Percentiles rank a stretch among this genome's conserved stretches.
phyloP scores from a whole-genome alignment of 2,329 filamentous ascomycete species.

The Aspergillus sp. region DNA sequence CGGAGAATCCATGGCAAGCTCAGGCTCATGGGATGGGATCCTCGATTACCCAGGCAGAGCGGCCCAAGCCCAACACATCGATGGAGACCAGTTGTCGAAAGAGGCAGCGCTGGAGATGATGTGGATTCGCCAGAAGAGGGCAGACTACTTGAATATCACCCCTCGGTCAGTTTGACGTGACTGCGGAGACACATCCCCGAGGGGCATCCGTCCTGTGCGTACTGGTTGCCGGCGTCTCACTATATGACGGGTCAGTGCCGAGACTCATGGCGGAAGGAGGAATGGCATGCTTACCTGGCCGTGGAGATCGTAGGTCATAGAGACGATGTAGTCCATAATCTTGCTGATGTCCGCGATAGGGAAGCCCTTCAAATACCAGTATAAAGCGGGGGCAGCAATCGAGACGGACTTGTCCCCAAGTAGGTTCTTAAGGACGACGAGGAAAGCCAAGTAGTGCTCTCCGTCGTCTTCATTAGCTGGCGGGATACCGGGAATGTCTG shows the following conservation, averaged over 20 bases:
- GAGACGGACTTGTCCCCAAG: conserved; percentile 15
- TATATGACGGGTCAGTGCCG: conserved; percentile 3
- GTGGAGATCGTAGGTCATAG: conserved; percentile 33
- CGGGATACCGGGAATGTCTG: conserved; percentile 31
- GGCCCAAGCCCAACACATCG: too few species aligned
- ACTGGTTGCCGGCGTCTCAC: conserved; percentile 18
- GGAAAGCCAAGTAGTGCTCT: conserved; percentile 23
- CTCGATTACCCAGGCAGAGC: too few species aligned
- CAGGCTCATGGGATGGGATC: too few species aligned
- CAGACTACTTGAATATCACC: too few species aligned
- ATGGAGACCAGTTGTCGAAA: too few species aligned
- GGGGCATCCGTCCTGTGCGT: conserved; percentile 13
- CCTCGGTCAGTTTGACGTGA: conserved; percentile 34
- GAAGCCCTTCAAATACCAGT: conserved; percentile 25
- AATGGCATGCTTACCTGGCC: conserved; percentile 2
- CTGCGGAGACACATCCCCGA: conserved; percentile 24
- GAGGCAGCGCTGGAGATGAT: too few species aligned
- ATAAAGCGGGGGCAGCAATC: conserved; percentile 20
- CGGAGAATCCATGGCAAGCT: too few species aligned
- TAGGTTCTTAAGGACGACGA: conserved; percentile 12
- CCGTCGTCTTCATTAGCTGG: conserved; percentile 18
- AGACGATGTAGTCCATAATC: conserved; percentile 27
- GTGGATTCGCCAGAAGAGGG: too few species aligned
- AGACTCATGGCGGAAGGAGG: too few species aligned
- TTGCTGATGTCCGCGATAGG: conserved; percentile 19